Evolutionary conservation across 148 eudicot species (phyloP).

Genomic region (Cornus florida): DNA sequence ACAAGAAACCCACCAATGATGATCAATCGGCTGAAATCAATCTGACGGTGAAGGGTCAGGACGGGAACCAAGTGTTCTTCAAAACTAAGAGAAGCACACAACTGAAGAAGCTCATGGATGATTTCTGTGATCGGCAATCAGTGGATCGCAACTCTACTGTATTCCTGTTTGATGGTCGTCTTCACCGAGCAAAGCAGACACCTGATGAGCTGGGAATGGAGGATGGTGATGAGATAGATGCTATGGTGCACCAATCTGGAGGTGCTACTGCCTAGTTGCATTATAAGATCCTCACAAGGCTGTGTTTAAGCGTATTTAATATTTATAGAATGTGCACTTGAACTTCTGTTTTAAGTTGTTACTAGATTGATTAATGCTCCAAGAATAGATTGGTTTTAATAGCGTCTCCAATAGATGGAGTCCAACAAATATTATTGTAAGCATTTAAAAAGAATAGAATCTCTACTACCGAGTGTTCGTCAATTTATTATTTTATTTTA

Average conservation of each 20-base stretch:
- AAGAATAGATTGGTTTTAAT: too few species aligned
- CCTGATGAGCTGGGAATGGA: constrained; percentile 77
- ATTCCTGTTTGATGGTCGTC: constrained; percentile 67
- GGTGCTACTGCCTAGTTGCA: constrained; percentile 24
- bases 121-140: constrained; percentile 61
- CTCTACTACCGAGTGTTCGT: too few species aligned
- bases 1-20: too few species aligned
- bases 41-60: too few species aligned
- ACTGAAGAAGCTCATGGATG: constrained; percentile 66
- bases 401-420: too few species aligned
- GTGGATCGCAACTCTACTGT: constrained; percentile 55
- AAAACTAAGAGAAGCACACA: constrained; percentile 61
- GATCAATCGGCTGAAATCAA: too few species aligned
- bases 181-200: constrained; percentile 59
- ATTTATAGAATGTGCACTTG: neutral
- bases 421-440: too few species aligned
- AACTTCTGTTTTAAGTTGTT: neutral
- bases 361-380: too few species aligned
- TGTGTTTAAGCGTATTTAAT: neutral
- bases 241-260: constrained; percentile 70
- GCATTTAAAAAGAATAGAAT: too few species aligned
- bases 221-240: constrained; percentile 70
- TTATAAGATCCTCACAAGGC: neutral
- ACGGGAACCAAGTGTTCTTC: constrained; percentile 63
- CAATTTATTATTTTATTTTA: too few species aligned